Percentiles rank a stretch among this genome's conserved stretches.
phyloP scores from a whole-genome alignment of 805 yeast species.

The Scheffersomyces stipitis region DNA sequence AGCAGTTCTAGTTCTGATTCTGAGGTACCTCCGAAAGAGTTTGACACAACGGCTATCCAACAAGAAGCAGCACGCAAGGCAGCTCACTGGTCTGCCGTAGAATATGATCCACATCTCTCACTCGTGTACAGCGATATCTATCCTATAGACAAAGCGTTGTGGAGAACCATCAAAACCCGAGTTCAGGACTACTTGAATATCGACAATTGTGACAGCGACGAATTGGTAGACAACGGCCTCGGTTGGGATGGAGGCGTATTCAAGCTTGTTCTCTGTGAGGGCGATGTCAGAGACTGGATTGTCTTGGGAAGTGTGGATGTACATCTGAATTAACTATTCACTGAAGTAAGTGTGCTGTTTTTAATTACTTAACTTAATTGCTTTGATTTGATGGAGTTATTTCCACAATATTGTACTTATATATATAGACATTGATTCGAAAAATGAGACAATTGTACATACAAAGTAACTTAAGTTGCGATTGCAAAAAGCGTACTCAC shows the following conservation, averaged over 20 bases:
- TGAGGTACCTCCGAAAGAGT: constrained; percentile 12
- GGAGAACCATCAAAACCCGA: constrained; percentile 62
- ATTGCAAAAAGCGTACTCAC: no score
- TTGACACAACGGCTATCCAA: constrained; percentile 30
- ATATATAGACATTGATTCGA: not conserved
- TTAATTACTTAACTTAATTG: not conserved
- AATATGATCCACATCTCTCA: constrained; percentile 73
- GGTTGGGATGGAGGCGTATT: constrained; percentile 73
- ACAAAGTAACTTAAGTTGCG: no score
- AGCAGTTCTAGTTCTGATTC: not conserved
- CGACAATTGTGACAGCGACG: constrained; percentile 39
- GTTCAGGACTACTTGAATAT: constrained; percentile 64
- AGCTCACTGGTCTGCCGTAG: constrained; percentile 52
- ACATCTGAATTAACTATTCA: constrained; percentile 17
- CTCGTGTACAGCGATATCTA: constrained; percentile 63
- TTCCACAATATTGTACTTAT: not conserved
- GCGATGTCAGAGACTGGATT: constrained; percentile 70
- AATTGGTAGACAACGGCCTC: constrained; percentile 30
- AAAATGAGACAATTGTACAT: not conserved
- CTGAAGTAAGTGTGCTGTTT: no score
- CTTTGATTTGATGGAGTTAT: not conserved
- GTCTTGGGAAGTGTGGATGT: constrained; percentile 55
- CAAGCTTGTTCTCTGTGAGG: constrained; percentile 67
- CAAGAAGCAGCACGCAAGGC: constrained; percentile 50
- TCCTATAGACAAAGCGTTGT: constrained; percentile 66